Conservation (phyloP, 257 asterid species). For the Penstemon barbatus region DNA sequence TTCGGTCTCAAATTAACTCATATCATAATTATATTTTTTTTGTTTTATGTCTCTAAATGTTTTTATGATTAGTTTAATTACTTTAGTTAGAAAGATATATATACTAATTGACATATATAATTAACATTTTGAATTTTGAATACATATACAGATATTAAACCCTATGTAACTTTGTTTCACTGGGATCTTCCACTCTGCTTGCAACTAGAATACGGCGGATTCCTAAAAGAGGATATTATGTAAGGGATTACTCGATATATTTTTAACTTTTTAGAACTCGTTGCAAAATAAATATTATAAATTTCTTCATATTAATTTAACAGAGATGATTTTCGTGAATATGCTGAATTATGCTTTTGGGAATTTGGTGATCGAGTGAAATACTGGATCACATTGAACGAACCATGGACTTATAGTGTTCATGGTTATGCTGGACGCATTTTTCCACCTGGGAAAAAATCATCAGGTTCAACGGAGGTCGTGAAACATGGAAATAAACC, state of each 20-base stretch:
- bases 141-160: slow-evolving; percentile 25
- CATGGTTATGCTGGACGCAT: slow-evolving; percentile 34
- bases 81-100: too few relatives aligned
- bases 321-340: slow-evolving; percentile 37
- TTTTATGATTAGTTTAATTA: too few relatives aligned
- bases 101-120: too few relatives aligned
- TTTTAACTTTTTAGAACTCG: too few relatives aligned
- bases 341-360: slow-evolving; percentile 38
- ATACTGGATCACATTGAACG: slow-evolving; percentile 39
- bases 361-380: slow-evolving; percentile 45
- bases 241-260: too few relatives aligned
- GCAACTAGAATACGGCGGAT: slow-evolving; percentile 34
- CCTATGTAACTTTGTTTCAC: slow-evolving; percentile 34
- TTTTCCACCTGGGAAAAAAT: slow-evolving; percentile 33
- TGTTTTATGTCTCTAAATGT: too few relatives aligned
- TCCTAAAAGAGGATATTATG: slow-evolving; percentile 27
- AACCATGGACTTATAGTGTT: slow-evolving; percentile 39
- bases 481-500: too few relatives aligned
- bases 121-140: too few relatives aligned
- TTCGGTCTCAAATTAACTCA: not conserved
- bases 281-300: too few relatives aligned
- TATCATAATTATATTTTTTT: too few relatives aligned
- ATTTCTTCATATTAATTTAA: too few relatives aligned
- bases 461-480: not conserved
- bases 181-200: slow-evolving; percentile 50